Evolutionary conservation across 2,329 filamentous ascomycete genomes (phyloP), one percentile per base, ranked within the genome.

Genomic region (Blastomyces silverae): DNA sequence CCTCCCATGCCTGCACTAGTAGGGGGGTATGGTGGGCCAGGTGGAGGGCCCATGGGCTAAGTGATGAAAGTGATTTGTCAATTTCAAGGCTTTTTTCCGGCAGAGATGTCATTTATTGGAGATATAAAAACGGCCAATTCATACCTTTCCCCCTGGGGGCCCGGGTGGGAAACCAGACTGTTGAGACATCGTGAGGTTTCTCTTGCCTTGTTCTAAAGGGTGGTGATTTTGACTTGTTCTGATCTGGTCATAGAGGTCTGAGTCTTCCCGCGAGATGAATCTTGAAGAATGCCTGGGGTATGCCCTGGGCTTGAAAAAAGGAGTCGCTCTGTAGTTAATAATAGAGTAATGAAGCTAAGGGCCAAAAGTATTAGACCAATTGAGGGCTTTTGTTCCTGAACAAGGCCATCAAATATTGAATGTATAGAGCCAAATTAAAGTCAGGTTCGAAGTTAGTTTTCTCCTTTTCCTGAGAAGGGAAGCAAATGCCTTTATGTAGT

Each of bases 1-100:
- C 86, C 76, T 37, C 78, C 78, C 8, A 77, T 48, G 7, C 60
- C 61, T 22, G 77, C 77, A 20, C 67, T 69, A 8, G 31, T 55
- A 2, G 75, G 70, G 34, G 72, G 62, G 66, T 79, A 78, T 56
- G 74, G 73, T 20, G 71, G 69, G 3, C 70, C 68, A 64, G 34
- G 52, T 13, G 62, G 62, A 2, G 22, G 42, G 6, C 22, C n/a
- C 50, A 34, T 56, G 53, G 62, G 34, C 62, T 62, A 55, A 22
- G 5, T 62, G 7, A 22, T 20, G 37, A 15, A 25, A 56, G 20
- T 3, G 39, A 46, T 25, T 25, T 46, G 13, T 31, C 28, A 37
- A 22, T 28, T 55, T 20, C 50, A 53, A 55, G 8, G 28, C 28
- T 3, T 22, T 22, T 2, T 6, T 48, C 46, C 20, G 3, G 17